phyloP scores from a whole-genome alignment of 2,329 filamentous ascomycete genomes.

The Aspergillus eucalypticola region DNA sequence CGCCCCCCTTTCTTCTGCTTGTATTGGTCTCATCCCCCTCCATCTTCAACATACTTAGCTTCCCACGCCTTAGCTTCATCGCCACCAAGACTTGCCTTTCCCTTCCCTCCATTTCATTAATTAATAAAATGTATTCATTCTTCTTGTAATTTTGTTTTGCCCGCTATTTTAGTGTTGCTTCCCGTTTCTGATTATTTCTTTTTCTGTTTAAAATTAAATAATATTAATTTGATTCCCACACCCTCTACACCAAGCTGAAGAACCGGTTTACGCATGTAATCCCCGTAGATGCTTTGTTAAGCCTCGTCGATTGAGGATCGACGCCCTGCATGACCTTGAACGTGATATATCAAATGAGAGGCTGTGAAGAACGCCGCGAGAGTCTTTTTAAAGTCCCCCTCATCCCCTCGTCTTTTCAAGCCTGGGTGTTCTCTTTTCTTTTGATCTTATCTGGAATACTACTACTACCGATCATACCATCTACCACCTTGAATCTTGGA shows the following conservation, averaged over 20 bases:
- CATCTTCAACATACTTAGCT: slow-evolving; percentile 14
- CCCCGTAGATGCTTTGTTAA: slow-evolving; percentile 31
- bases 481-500: neutral
- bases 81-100: slow-evolving; percentile 24
- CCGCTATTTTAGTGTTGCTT: neutral
- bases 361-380: slow-evolving; percentile 36
- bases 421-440: slow-evolving; percentile 13
- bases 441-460: slow-evolving; percentile 8
- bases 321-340: slow-evolving; percentile 48
- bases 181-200: slow-evolving; percentile 4
- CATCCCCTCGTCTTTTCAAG: slow-evolving; percentile 17
- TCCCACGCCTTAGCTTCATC: slow-evolving; percentile 11
- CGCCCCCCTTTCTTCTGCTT: neutral
- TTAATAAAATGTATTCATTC: slow-evolving; percentile 18
- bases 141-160: slow-evolving; percentile 9
- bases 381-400: slow-evolving; percentile 39
- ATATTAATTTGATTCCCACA: neutral
- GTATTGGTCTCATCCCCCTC: slow-evolving; percentile 12
- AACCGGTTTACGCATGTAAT: slow-evolving; percentile 27
- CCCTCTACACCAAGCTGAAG: slow-evolving; percentile 13
- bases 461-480: slow-evolving; percentile 1
- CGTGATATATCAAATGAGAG: slow-evolving; percentile 49
- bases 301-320: slow-evolving; percentile 44
- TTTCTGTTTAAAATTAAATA: neutral
- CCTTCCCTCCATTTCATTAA: slow-evolving; percentile 28